phyloP scores from a whole-genome alignment of 306 rosid species.

The Quercus mongolica region DNA sequence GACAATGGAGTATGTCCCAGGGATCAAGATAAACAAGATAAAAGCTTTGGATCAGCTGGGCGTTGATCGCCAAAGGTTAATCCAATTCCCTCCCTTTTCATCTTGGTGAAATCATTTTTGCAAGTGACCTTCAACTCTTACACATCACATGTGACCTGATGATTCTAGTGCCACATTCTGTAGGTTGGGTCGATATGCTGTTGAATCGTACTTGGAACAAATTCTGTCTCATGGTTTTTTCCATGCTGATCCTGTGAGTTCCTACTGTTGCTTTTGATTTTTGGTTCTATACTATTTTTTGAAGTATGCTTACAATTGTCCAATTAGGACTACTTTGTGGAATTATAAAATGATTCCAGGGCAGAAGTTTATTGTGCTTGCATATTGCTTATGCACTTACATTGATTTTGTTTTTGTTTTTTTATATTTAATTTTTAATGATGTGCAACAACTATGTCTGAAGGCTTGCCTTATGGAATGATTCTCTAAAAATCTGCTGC shows the following conservation, averaged over 20 bases:
- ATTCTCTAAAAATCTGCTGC: background rate
- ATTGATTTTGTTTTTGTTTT: background rate
- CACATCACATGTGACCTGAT: conserved; percentile 15
- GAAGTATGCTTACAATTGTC: background rate
- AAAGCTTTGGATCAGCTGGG: conserved; percentile 96
- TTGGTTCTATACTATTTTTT: background rate
- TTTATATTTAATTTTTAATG: background rate
- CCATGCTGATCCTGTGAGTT: conserved; percentile 97
- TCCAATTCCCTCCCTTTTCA: conserved; percentile 11
- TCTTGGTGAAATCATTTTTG: conserved; percentile 9
- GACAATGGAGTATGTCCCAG: conserved; percentile 99
- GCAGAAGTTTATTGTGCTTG: background rate
- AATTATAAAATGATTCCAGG: background rate
- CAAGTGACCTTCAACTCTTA: conserved; percentile 13
- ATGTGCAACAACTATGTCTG: background rate
- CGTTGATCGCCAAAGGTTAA: conserved; percentile 84
- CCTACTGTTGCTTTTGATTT: conserved; percentile 15
- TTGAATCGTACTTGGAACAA: conserved; percentile 98
- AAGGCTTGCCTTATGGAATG: background rate
- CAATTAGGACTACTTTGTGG: background rate
- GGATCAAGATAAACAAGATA: conserved; percentile 93
- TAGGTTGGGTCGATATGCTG: conserved; percentile 94
- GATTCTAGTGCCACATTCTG: conserved; percentile 20
- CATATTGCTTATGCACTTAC: background rate
- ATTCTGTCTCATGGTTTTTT: conserved; percentile 97